Evolutionary conservation across 805 yeast genomes (phyloP).

Genomic region (Wilhelminamyces savonicus): DNA sequence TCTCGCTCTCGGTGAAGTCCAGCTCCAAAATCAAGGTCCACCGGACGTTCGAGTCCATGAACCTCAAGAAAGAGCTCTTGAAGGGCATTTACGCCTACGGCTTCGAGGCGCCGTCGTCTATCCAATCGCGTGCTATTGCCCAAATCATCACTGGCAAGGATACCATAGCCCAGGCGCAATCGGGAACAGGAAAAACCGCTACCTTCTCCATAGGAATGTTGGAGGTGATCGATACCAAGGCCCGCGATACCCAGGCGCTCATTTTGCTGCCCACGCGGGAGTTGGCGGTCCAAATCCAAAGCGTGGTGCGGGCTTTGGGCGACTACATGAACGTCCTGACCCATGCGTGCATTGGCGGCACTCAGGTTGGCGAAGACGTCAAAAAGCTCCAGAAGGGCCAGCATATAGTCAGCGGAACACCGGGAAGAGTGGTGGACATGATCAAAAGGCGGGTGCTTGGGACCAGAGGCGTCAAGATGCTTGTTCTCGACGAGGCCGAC

Average conservation of each 20-base stretch:
- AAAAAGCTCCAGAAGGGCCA: constrained; percentile 72
- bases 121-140: constrained; percentile 94
- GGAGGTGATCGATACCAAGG: constrained; percentile 72
- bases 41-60: constrained; percentile 39
- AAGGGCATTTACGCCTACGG: constrained; percentile 79
- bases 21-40: constrained; percentile 55
- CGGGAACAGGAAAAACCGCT: constrained; percentile 99
- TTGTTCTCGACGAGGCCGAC: constrained; percentile 95
- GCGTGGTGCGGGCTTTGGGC: constrained; percentile 81
- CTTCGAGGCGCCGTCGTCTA: constrained; percentile 94
- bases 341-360: constrained; percentile 94
- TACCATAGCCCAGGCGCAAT: constrained; percentile 97
- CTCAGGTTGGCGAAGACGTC: constrained; percentile 73
- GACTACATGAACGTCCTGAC: constrained; percentile 80
- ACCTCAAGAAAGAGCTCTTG: constrained; percentile 30
- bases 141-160: constrained; percentile 94
- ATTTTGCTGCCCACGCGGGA: constrained; percentile 95
- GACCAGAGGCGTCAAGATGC: constrained; percentile 76
- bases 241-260: constrained; percentile 79
- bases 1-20: too few species aligned
- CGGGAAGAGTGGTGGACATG: constrained; percentile 92
- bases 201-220: constrained; percentile 93
- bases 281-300: constrained; percentile 87
- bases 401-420: constrained; percentile 94
- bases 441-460: constrained; percentile 73